Conservation (phyloP, 495 filamentous ascomycete genomes). For the Usnea hakonensis region DNA sequence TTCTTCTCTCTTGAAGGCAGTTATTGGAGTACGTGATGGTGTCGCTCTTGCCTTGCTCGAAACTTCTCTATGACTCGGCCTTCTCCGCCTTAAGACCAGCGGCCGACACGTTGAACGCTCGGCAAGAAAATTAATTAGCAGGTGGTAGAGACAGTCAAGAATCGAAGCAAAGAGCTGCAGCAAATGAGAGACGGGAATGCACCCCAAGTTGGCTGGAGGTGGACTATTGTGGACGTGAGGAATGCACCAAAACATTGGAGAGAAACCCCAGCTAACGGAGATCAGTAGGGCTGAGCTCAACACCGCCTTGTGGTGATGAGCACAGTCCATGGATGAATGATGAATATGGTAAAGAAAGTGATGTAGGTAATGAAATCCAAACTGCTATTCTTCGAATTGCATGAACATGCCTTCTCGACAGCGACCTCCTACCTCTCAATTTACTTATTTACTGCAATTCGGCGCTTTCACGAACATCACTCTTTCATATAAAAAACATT, state of each 20-base stretch:
- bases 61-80: neutral
- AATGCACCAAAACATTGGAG: conserved; percentile 14
- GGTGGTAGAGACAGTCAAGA: conserved; percentile 1
- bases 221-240: conserved; percentile 3
- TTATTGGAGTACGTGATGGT: neutral
- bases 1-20: neutral
- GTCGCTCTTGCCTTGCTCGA: neutral
- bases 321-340: neutral
- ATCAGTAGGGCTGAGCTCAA: conserved; percentile 1
- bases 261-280: neutral
- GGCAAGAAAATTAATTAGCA: neutral
- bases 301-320: neutral
- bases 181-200: neutral
- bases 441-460: neutral
- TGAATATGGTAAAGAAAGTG: neutral
- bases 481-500: neutral
- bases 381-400: neutral
- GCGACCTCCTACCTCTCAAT: neutral
- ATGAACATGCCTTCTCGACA: neutral
- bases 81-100: neutral
- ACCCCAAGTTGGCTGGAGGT: neutral
- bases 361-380: neutral
- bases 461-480: neutral
- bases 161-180: neutral
- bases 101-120: neutral